These are phyloP conservation scores for Brassica cretica DNA, from an alignment of 345 rosid species.

Conservation along the genomic window DNA sequence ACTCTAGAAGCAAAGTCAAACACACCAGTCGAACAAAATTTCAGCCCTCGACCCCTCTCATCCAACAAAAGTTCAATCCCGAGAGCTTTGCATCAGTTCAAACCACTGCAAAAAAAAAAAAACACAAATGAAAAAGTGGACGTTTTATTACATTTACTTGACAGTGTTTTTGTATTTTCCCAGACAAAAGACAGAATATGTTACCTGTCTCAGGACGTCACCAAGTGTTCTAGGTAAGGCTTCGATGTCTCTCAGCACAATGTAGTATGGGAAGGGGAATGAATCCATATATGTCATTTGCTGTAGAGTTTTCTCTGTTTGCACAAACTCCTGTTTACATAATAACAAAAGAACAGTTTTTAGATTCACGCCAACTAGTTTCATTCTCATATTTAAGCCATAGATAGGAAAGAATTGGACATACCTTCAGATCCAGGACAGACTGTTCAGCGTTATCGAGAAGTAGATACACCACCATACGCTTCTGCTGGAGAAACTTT, in stretches of 20 bases:
- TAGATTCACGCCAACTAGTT: slow-evolving; percentile 1
- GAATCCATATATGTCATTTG: slow-evolving; percentile 70
- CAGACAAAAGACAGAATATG: neutral
- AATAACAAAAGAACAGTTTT: neutral
- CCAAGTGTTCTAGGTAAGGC: slow-evolving; percentile 87
- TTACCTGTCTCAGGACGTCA: slow-evolving; percentile 90
- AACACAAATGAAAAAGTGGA: neutral
- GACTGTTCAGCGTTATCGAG: slow-evolving; percentile 73
- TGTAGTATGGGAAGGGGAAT: slow-evolving; percentile 88
- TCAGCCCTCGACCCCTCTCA: slow-evolving; percentile 5
- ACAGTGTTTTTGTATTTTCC: neutral
- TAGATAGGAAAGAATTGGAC: neutral
- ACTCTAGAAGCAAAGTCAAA: no score
- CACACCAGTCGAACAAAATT: slow-evolving; percentile 8
- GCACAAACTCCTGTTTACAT: slow-evolving; percentile 53
- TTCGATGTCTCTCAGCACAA: slow-evolving; percentile 74
- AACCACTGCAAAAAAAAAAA: slow-evolving; percentile 66
- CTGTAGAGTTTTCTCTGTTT: slow-evolving; percentile 36
- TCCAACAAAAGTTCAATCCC: slow-evolving; percentile 44
- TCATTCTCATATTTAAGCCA: neutral
- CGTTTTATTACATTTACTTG: slow-evolving; percentile 2
- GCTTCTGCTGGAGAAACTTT: slow-evolving; percentile 66
- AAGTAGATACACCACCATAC: slow-evolving; percentile 90
- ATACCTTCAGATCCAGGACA: slow-evolving; percentile 68
- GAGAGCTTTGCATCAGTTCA: slow-evolving; percentile 77